Percentiles rank a stretch among this genome's conserved stretches.
Conservation (phyloP, 371 early-diverging fungal species). For the Vittaforma corneae region DNA sequence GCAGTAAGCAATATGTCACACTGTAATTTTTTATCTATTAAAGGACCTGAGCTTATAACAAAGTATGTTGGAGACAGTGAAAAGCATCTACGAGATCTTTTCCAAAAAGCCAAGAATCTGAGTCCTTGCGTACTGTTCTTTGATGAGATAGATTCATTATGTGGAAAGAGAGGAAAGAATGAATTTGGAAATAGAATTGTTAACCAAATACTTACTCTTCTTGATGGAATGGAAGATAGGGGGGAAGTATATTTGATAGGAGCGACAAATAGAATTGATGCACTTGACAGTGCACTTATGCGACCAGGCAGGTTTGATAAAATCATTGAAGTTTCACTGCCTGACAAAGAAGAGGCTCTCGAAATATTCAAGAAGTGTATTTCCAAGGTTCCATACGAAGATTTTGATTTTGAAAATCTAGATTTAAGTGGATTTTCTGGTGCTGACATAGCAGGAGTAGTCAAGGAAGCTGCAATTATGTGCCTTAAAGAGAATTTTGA, state of each 20-base stretch:
- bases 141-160: conserved; percentile 98
- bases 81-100: conserved; percentile 85
- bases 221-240: conserved; percentile 79
- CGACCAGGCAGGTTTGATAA: conserved; percentile 96
- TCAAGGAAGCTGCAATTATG: conserved; percentile 51
- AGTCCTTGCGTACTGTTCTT: conserved; percentile 79
- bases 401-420: conserved; percentile 35
- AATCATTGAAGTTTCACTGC: conserved; percentile 74
- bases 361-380: conserved; percentile 56
- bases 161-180: conserved; percentile 63
- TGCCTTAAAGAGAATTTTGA: conserved; percentile 49
- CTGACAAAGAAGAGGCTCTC: conserved; percentile 61
- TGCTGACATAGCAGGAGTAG: conserved; percentile 55
- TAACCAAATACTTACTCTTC: conserved; percentile 85
- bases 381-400: conserved; percentile 36
- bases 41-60: conserved; percentile 93
- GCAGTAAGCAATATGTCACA: conserved; percentile 83
- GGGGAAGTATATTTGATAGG: conserved; percentile 73
- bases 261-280: conserved; percentile 90
- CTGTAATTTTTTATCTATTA: conserved; percentile 92
- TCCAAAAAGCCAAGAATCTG: conserved; percentile 77
- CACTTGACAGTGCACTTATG: conserved; percentile 87
- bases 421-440: conserved; percentile 53
- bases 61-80: conserved; percentile 99
- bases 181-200: conserved; percentile 70